Percentiles rank a stretch among this genome's conserved stretches.
phyloP scores from a whole-genome alignment of 768 basidiomycete genomes.

The Auricularia sp. region DNA sequence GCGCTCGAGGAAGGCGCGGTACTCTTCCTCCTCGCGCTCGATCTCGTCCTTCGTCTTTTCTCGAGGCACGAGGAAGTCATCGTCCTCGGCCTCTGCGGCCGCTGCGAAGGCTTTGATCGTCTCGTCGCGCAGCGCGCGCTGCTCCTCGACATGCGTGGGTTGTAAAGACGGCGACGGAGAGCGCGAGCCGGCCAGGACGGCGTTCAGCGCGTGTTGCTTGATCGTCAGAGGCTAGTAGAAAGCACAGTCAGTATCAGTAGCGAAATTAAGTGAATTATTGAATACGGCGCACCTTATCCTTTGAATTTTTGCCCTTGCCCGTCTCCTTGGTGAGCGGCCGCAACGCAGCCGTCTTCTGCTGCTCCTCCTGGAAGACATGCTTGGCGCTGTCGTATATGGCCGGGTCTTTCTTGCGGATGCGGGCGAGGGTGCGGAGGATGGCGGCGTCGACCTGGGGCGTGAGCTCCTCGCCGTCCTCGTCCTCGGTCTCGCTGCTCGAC shows the following conservation, averaged over 20 bases:
- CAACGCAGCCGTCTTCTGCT: constrained; percentile 34
- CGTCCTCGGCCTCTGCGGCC: constrained; percentile 31
- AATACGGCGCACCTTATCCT: constrained; percentile 41
- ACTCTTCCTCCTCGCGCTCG: constrained; percentile 76
- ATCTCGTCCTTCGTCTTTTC: constrained; percentile 72
- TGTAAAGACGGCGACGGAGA: constrained; percentile 48
- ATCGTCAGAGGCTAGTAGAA: constrained; percentile 57
- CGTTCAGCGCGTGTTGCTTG: constrained; percentile 60
- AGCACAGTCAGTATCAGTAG: not conserved
- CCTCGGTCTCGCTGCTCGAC: constrained; percentile 62
- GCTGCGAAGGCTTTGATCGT: constrained; percentile 77
- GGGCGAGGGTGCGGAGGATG: constrained; percentile 80
- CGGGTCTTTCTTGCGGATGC: constrained; percentile 76
- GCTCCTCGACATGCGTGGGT: constrained; percentile 70
- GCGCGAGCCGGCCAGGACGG: constrained; percentile 47
- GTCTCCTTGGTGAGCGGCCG: constrained; percentile 13
- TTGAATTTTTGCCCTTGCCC: constrained; percentile 18
- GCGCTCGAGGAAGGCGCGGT: constrained; percentile 67
- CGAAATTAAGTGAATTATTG: not conserved
- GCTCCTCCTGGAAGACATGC: constrained; percentile 52
- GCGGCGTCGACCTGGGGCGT: constrained; percentile 91
- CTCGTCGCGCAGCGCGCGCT: constrained; percentile 62
- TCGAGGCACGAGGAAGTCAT: constrained; percentile 61
- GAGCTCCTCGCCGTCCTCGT: constrained; percentile 90
- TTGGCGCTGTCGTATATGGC: constrained; percentile 74